phyloP scores from a whole-genome alignment of 345 rosid genomes.

The Ceriops decandra region DNA sequence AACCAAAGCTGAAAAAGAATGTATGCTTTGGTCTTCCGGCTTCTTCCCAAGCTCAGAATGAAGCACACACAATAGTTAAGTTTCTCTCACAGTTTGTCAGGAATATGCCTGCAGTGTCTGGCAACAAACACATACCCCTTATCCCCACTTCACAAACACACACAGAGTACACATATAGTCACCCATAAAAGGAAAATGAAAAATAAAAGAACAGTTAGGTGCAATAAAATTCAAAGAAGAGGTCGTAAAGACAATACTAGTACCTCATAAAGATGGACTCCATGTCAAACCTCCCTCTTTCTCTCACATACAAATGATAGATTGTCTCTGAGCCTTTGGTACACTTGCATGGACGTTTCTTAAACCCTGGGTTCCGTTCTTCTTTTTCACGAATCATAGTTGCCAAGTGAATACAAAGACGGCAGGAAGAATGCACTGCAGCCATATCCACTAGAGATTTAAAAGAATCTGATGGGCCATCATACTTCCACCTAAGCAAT shows the following conservation, averaged over 20 bases:
- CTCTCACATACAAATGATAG: slow-evolving; percentile 73
- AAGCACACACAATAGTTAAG: background rate
- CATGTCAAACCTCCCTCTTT: slow-evolving; percentile 83
- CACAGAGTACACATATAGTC: too few species aligned
- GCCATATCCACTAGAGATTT: slow-evolving; percentile 98
- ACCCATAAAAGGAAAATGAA: too few species aligned
- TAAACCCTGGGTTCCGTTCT: slow-evolving; percentile 49
- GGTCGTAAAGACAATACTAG: background rate
- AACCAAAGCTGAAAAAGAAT: too few species aligned
- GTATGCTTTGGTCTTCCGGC: too few species aligned
- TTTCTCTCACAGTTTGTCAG: too few species aligned
- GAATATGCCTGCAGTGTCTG: too few species aligned
- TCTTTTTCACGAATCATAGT: slow-evolving; percentile 64
- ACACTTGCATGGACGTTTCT: slow-evolving; percentile 85
- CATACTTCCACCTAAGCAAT: slow-evolving; percentile 77
- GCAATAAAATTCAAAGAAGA: background rate
- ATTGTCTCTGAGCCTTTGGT: slow-evolving; percentile 58
- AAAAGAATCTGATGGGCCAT: slow-evolving; percentile 93
- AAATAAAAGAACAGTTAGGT: too few species aligned
- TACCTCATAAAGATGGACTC: slow-evolving; percentile 86
- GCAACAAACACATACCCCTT: too few species aligned
- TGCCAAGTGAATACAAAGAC: slow-evolving; percentile 90
- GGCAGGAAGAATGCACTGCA: slow-evolving; percentile 95
- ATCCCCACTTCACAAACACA: too few species aligned
- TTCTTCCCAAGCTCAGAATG: background rate